Base-by-base conservation (phyloP, 371 early-diverging fungal species). In the Actinomucor elegans region DNA sequence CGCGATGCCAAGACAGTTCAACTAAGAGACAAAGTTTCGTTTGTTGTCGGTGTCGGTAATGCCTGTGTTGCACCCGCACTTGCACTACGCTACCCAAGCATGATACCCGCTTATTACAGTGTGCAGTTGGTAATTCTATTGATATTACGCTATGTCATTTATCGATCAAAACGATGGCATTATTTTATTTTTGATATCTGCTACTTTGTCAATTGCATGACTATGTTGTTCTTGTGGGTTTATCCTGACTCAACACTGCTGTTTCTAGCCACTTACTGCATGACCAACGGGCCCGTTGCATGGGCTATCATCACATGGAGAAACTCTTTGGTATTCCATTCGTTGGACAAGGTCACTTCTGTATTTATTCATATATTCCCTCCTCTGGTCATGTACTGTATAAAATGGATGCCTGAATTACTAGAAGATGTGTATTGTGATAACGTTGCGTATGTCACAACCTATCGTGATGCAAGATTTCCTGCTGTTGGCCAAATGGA, bases 241-340 rank as follows among this genome's bases (percentile, higher is more conserved):
- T 78, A 76, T 36, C 84, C 85, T 6, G 49, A 70, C 7, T 79
- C 79, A 10, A 51, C 60, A 9, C 32, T 60, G 0, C 59, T 88
- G 32, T 81, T 83, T 47, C 63, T 75, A 9, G 80, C 84, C 6
- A 64, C 79, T 5, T 88, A 72, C 57, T 60, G 71, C n/a, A 64
- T 88, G 14, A 80, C 86, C 14, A 52, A 62, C 32, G 90, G 90
- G 4, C 90, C 90, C 15, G 81, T 88, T 7, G 81, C 80, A 11
- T 83, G 82, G 71, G 90, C 90, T 0, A 88, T 86, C 54, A 71
- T 85, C 59, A 80, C 87, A 42, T 90, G 90, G 90, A 66, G 86
- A 36, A 87, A 86, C 56, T 73, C 77, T 27, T 51, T 81, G 4
- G 85, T 86, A n/a, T 83, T 85, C 48, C 80, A 82, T 69, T 85